Conservation (phyloP, 2,329 filamentous ascomycete species). For the Alternaria sp. region DNA sequence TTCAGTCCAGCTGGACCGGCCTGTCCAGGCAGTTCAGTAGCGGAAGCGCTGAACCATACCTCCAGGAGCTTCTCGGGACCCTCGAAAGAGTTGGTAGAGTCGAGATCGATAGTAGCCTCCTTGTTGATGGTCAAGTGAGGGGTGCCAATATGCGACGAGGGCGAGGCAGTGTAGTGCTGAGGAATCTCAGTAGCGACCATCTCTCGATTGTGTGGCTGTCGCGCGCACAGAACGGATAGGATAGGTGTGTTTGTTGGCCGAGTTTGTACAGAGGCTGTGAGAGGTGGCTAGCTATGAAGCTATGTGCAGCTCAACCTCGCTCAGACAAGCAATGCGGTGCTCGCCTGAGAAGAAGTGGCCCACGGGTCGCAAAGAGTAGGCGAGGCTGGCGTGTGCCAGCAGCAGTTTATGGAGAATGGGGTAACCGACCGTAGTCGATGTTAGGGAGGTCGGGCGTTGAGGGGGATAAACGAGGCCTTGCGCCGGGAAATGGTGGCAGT, state of each 20-base stretch:
- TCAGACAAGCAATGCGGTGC: slow-evolving; percentile 96
- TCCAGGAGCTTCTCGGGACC: slow-evolving; percentile 97
- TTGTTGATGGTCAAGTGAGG: slow-evolving; percentile 97
- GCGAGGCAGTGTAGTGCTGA: slow-evolving; percentile 82
- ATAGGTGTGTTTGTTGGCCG: slow-evolving; percentile 22
- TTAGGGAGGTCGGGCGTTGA: slow-evolving; percentile 92
- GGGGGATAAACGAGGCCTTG: slow-evolving; percentile 82
- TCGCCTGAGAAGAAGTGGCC: slow-evolving; percentile 97
- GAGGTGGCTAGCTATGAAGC: slow-evolving; percentile 32
- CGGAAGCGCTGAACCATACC: slow-evolving; percentile 93
- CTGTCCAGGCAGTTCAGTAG: slow-evolving; percentile 74
- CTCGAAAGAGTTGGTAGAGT: slow-evolving; percentile 96
- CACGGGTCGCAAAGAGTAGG: slow-evolving; percentile 68
- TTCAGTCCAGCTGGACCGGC: slow-evolving; percentile 83
- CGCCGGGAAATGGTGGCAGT: slow-evolving; percentile 87
- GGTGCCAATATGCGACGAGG: slow-evolving; percentile 77
- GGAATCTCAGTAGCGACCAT: slow-evolving; percentile 89
- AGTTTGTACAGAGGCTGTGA: slow-evolving; percentile 8
- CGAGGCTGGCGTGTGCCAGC: slow-evolving; percentile 89
- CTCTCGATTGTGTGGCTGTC: slow-evolving; percentile 58
- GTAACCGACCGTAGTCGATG: slow-evolving; percentile 73
- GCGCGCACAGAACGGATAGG: slow-evolving; percentile 27
- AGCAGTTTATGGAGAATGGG: slow-evolving; percentile 62
- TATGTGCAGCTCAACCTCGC: slow-evolving; percentile 92
- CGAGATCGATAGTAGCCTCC: slow-evolving; percentile 89